Evolutionary conservation across 768 basidiomycete species (phyloP).

Genomic region (Lentinula raphanica): DNA sequence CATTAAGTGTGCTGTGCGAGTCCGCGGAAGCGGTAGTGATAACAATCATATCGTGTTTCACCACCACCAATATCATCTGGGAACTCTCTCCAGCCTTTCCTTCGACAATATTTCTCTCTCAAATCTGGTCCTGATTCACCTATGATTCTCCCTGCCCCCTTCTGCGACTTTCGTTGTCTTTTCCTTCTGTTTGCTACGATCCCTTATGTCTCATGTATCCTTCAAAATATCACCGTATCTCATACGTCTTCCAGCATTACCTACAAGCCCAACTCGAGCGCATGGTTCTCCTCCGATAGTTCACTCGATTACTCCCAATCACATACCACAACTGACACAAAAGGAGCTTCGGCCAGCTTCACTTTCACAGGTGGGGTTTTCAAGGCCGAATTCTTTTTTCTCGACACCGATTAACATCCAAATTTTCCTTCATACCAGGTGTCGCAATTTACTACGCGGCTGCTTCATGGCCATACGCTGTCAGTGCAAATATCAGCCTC

Average conservation of each 20-base stretch:
- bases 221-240: background rate
- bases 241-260: background rate
- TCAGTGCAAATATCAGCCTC: background rate
- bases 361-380: background rate
- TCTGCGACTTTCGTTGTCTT: background rate
- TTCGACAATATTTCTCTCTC: background rate
- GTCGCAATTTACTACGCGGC: background rate
- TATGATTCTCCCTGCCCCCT: background rate
- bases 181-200: background rate
- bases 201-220: background rate
- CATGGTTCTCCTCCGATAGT: background rate
- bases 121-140: background rate
- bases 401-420: too few relatives aligned
- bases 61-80: background rate
- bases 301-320: conserved; percentile 1
- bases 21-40: background rate
- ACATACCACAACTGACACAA: background rate
- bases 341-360: conserved; percentile 1
- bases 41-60: background rate
- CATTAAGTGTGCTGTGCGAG: background rate
- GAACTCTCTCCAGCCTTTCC: background rate
- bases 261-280: background rate
- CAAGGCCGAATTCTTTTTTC: background rate
- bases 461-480: conserved; percentile 1
- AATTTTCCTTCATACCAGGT: background rate